phyloP scores from a whole-genome alignment of 805 yeast genomes.

The Wickerhamomyces bovis region DNA sequence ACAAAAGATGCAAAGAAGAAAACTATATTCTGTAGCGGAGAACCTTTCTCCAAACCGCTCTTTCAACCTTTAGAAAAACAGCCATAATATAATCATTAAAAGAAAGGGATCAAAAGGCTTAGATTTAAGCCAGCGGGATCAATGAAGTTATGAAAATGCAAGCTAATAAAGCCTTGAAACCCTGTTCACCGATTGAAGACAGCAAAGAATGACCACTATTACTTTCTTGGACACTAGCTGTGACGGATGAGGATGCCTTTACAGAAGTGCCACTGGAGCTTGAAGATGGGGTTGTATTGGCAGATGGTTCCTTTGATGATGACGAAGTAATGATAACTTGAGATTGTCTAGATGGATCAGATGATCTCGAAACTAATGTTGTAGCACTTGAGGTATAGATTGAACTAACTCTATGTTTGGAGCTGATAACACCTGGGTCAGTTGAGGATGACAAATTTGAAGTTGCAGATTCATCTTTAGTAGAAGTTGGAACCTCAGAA shows the following conservation, averaged over 20 bases:
- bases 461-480: conserved; percentile 2
- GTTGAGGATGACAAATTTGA: conserved; percentile 3
- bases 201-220: conserved; percentile 6
- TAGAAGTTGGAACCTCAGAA: background rate
- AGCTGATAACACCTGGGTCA: conserved; percentile 2
- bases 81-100: background rate
- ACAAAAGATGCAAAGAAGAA: background rate
- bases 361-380: conserved; percentile 2
- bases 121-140: conserved; percentile 1
- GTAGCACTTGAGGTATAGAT: conserved; percentile 8
- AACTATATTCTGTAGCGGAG: background rate
- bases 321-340: conserved; percentile 6
- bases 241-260: conserved; percentile 15
- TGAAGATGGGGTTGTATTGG: conserved; percentile 8
- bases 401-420: conserved; percentile 4
- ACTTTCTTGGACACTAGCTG: conserved; percentile 8
- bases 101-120: background rate
- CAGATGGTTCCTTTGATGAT: conserved; percentile 11
- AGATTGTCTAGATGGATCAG: conserved; percentile 9
- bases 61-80: background rate
- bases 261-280: conserved; percentile 11
- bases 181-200: conserved; percentile 3
- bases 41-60: background rate
- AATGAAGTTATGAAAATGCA: conserved; percentile 5
- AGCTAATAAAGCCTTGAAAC: conserved; percentile 7